These are phyloP conservation scores for Cytospora schulzeri DNA, from an alignment of 2,329 filamentous ascomycete genomes.

Conservation along the genomic window DNA sequence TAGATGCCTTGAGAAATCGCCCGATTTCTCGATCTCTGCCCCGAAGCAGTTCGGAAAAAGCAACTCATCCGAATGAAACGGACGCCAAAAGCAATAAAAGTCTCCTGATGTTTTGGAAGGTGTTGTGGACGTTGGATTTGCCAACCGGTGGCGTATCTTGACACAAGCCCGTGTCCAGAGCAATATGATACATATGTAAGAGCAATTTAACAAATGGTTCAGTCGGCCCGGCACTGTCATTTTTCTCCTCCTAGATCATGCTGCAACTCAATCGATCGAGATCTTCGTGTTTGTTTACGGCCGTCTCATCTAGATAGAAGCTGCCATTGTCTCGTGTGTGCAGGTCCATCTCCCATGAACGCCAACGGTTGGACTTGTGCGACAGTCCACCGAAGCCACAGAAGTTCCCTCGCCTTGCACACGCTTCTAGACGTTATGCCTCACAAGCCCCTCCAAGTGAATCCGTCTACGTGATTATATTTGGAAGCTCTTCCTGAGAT, in stretches of 20 bases:
- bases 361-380: conserved; percentile 10
- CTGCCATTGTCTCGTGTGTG: not conserved
- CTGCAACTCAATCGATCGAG: conserved; percentile 1
- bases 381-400: conserved; percentile 4
- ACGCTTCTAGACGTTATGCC: conserved; percentile 2
- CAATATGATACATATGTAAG: not conserved
- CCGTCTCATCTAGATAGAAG: not conserved
- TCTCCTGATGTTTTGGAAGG: conserved; percentile 11
- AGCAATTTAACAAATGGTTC: not conserved
- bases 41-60: conserved; percentile 20
- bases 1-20: conserved; percentile 1
- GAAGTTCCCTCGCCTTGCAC: conserved; percentile 11
- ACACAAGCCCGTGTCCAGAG: not conserved
- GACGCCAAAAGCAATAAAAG: conserved; percentile 4
- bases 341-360: not conserved
- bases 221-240: not conserved
- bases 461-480: not conserved
- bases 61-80: conserved; percentile 1
- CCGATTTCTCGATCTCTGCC: conserved; percentile 1
- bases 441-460: conserved; percentile 2
- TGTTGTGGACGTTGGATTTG: conserved; percentile 10
- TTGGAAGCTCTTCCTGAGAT: not conserved
- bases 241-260: not conserved
- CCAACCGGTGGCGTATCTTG: conserved; percentile 1
- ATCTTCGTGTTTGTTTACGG: conserved; percentile 6